Percentiles rank a stretch among this genome's conserved stretches.
Conservation (phyloP, 208 protist species). For the Leishmania guyanensis region DNA sequence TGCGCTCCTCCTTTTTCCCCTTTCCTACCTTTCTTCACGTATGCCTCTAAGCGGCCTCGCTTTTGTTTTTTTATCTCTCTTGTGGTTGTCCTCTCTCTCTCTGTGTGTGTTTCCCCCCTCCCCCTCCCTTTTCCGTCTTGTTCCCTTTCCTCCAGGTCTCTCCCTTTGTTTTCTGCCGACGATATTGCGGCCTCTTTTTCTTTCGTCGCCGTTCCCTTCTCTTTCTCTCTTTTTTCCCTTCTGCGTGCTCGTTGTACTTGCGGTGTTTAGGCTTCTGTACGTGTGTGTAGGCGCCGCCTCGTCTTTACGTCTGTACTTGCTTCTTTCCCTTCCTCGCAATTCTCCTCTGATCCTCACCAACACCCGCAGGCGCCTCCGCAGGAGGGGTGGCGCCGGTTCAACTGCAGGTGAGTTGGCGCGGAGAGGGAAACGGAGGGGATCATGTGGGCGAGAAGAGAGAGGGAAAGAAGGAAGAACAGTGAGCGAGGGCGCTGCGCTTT, state of each 20-base stretch:
- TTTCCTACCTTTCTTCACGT: neutral
- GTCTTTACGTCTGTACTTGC: neutral
- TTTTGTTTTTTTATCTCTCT: too few relatives aligned
- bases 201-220: neutral
- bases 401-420: neutral
- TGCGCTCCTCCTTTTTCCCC: neutral
- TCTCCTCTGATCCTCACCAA: neutral
- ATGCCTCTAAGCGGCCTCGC: too few relatives aligned
- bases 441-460: neutral
- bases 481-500: neutral
- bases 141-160: neutral
- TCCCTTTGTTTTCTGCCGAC: neutral
- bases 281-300: neutral
- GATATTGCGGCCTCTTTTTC: neutral
- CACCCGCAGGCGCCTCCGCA: neutral
- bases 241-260: neutral
- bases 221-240: neutral
- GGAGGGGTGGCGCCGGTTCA: neutral
- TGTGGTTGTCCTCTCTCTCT: neutral
- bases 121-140: neutral
- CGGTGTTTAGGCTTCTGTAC: neutral
- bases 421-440: neutral
- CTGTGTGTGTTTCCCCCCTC: neutral
- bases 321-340: neutral
- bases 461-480: conserved; percentile 8